phyloP scores from a whole-genome alignment of 768 basidiomycete genomes.

The Boletus speciosus region DNA sequence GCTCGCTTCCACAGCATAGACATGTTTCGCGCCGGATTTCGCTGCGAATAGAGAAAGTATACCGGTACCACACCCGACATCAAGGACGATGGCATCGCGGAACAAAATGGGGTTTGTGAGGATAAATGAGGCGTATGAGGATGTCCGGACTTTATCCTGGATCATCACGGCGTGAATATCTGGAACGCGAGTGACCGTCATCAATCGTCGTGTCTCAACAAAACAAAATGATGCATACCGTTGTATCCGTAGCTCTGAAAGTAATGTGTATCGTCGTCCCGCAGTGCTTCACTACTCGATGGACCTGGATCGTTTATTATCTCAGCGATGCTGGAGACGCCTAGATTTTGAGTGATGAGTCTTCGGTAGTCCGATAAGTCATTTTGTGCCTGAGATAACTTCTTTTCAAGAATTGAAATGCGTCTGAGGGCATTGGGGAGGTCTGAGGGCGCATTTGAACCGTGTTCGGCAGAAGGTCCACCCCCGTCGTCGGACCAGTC shows the following conservation, averaged over 20 bases:
- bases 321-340: conserved; percentile 43
- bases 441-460: conserved; percentile 24
- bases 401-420: conserved; percentile 58
- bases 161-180: conserved; percentile 98
- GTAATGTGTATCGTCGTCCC: conserved; percentile 93
- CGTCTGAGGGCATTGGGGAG: conserved; percentile 37
- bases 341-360: conserved; percentile 53
- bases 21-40: conserved; percentile 81
- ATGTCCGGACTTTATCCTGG: conserved; percentile 89
- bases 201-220: background rate
- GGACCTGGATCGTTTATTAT: conserved; percentile 36
- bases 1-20: conserved; percentile 90
- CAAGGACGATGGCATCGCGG: conserved; percentile 82
- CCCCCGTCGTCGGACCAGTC: conserved; percentile 64
- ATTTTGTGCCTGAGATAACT: conserved; percentile 54
- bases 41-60: conserved; percentile 91
- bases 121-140: conserved; percentile 91
- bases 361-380: conserved; percentile 61
- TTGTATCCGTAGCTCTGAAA: conserved; percentile 89
- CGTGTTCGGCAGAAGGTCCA: background rate
- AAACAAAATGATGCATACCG: conserved; percentile 44
- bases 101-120: conserved; percentile 78
- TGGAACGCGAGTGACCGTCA: conserved; percentile 24
- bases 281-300: conserved; percentile 25
- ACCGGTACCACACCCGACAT: conserved; percentile 95